Evolutionary conservation across 495 filamentous ascomycete species (phyloP).

Genomic region (Annulohypoxylon moriforme): DNA sequence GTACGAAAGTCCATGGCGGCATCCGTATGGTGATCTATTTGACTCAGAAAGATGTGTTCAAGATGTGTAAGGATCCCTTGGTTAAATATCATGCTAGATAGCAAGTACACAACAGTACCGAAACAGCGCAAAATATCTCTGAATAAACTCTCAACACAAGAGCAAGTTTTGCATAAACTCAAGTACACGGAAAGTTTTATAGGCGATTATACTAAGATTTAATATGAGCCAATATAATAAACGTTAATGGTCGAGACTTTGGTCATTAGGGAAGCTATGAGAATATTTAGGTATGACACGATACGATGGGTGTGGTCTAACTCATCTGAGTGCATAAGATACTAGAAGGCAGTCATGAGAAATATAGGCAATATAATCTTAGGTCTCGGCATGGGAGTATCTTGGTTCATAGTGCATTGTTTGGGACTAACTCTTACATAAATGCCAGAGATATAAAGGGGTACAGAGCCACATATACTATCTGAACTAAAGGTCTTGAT

Average conservation of each 20-base stretch:
- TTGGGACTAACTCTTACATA: too few relatives aligned
- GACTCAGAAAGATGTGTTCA: not conserved
- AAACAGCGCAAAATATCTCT: not conserved
- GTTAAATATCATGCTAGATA: not conserved
- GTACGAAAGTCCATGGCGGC: not conserved
- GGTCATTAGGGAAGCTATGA: not conserved
- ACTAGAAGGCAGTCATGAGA: too few relatives aligned
- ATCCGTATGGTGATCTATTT: not conserved
- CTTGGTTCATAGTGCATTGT: too few relatives aligned
- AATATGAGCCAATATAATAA: too few relatives aligned
- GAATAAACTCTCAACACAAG: not conserved
- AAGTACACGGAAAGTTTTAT: not conserved
- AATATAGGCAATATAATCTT: too few relatives aligned
- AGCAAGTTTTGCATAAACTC: not conserved
- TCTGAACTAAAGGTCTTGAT: too few relatives aligned
- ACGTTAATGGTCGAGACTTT: not conserved
- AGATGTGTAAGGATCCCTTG: not conserved
- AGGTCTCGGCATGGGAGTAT: too few relatives aligned
- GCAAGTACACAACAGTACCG: not conserved
- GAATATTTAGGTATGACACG: not conserved
- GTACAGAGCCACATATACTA: too few relatives aligned
- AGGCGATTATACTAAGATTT: too few relatives aligned
- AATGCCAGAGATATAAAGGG: too few relatives aligned
- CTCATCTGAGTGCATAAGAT: too few relatives aligned
- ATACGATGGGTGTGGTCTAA: not conserved